These are phyloP conservation scores for Pseudogymnoascus sp. DNA, from an alignment of 2,329 filamentous ascomycete species.

Conservation along the genomic window DNA sequence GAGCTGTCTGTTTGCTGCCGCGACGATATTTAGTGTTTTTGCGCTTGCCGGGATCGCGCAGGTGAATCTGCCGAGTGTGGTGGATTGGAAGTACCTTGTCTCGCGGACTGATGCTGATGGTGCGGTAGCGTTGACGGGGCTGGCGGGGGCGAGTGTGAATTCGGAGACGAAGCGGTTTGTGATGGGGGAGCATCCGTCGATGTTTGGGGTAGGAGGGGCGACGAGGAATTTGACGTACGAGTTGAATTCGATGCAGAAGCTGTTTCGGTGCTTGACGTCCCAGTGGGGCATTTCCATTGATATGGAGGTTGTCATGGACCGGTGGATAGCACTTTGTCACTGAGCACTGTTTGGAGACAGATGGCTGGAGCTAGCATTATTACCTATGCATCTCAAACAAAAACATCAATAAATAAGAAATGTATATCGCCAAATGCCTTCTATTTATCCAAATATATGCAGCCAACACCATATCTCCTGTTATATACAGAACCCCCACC, in stretches of 20 bases:
- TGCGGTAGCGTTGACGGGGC: conserved; percentile 19
- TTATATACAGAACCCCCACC: background rate
- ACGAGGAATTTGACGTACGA: conserved; percentile 38
- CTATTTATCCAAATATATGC: background rate
- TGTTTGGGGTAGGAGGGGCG: conserved; percentile 20
- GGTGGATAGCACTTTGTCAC: conserved; percentile 37
- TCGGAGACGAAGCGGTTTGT: conserved; percentile 34
- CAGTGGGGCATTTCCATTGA: conserved; percentile 39
- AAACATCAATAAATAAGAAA: background rate
- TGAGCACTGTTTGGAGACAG: conserved; percentile 15
- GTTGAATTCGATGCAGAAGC: conserved; percentile 38
- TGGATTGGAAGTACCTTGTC: conserved; percentile 36
- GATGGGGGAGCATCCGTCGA: conserved; percentile 23
- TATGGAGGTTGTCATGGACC: conserved; percentile 36
- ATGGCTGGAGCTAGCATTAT: background rate
- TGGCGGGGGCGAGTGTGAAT: conserved; percentile 18
- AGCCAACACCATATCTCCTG: background rate
- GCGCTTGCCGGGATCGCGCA: conserved; percentile 32
- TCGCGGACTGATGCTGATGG: conserved; percentile 23
- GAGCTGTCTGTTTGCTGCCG: conserved; percentile 35
- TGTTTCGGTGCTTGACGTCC: conserved; percentile 35
- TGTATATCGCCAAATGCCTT: background rate
- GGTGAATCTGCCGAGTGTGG: conserved; percentile 31
- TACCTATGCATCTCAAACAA: background rate
- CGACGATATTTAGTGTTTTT: conserved; percentile 35